A percentile compares a stretch with the other conserved stretches of the same genome.
phyloP scores from a whole-genome alignment of 495 filamentous ascomycete species.

The Annulohypoxylon maeteangense region DNA sequence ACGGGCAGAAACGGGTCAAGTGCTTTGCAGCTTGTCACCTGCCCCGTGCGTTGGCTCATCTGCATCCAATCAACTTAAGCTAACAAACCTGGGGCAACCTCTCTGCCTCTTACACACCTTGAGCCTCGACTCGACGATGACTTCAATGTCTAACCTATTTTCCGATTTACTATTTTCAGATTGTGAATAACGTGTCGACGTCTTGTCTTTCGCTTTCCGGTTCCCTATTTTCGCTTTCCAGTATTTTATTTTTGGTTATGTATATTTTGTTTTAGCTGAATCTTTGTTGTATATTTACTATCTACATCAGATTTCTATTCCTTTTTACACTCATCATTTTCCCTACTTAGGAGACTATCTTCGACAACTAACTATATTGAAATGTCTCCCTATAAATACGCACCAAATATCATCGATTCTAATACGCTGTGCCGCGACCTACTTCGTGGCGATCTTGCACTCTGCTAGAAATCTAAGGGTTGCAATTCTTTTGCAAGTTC shows the following conservation, averaged over 20 bases:
- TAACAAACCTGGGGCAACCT: conserved; percentile 34
- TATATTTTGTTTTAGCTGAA: not conserved
- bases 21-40: conserved; percentile 33
- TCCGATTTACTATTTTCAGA: not conserved
- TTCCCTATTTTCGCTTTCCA: not conserved
- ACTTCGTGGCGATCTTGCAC: not conserved
- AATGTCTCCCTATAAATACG: conserved; percentile 14
- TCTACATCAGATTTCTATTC: not conserved
- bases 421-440: not conserved
- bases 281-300: not conserved
- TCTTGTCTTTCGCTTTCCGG: not conserved
- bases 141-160: conserved; percentile 16
- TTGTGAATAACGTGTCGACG: not conserved
- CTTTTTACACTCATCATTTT: not conserved
- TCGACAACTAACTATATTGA: not conserved
- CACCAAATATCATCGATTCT: not conserved
- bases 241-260: not conserved
- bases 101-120: too few species aligned
- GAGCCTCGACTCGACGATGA: conserved; percentile 26
- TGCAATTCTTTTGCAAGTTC: not conserved
- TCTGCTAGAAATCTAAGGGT: not conserved
- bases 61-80: conserved; percentile 4
- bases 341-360: not conserved
- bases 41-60: conserved; percentile 30
- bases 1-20: conserved; percentile 13